These are phyloP conservation scores for Cyberlindnera amylophila DNA, from an alignment of 805 yeast genomes.

Conservation along the genomic window DNA sequence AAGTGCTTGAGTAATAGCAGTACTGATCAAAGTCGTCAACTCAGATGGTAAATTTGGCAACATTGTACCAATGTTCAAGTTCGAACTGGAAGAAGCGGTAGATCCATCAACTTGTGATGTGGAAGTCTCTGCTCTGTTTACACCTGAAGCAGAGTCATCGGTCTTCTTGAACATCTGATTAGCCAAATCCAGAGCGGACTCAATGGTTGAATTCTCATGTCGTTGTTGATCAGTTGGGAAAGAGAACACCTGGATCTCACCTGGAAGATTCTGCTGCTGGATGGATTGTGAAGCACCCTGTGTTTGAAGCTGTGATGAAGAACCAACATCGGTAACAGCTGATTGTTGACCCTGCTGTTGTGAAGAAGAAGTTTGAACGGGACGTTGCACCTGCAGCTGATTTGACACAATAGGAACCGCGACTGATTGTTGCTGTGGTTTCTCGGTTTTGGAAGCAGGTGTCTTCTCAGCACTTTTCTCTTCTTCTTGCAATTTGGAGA, in stretches of 20 bases:
- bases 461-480: slow-evolving; percentile 6
- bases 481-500: slow-evolving; percentile 24
- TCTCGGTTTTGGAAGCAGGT: background rate
- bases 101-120: slow-evolving; percentile 15
- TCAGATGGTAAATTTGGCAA: slow-evolving; percentile 25
- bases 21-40: slow-evolving; percentile 21
- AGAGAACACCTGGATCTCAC: slow-evolving; percentile 5
- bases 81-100: slow-evolving; percentile 15
- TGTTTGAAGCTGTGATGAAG: background rate
- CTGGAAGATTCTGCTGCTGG: background rate
- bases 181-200: slow-evolving; percentile 9
- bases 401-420: background rate
- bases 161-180: slow-evolving; percentile 13
- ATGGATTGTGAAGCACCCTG: background rate
- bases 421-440: slow-evolving; percentile 1
- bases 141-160: slow-evolving; percentile 1
- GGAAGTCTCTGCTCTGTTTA: slow-evolving; percentile 1
- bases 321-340: background rate
- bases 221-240: slow-evolving; percentile 6
- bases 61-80: slow-evolving; percentile 22
- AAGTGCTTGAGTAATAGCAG: slow-evolving; percentile 26
- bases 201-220: slow-evolving; percentile 2
- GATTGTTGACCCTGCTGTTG: background rate
- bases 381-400: slow-evolving; percentile 1
- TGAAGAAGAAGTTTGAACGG: background rate